Evolutionary conservation across 371 early-diverging fungal species (phyloP).

Genomic region (Apophysomyces sp.): DNA sequence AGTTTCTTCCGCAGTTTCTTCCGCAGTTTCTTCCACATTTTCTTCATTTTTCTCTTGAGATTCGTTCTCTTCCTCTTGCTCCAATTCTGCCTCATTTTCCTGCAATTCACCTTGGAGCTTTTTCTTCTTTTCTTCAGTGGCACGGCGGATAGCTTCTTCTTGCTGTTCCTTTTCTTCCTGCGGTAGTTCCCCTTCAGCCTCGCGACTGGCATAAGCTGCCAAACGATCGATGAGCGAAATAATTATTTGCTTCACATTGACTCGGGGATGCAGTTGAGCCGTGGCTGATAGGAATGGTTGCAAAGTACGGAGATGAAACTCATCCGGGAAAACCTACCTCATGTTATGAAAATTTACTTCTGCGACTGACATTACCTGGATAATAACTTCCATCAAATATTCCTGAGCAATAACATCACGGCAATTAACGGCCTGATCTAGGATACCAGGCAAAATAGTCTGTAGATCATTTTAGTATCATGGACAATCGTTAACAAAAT

Average conservation of each 20-base stretch:
- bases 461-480: constrained; percentile 17
- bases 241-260: constrained; percentile 93
- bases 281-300: constrained; percentile 87
- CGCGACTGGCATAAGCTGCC: constrained; percentile 32
- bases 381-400: constrained; percentile 97
- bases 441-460: constrained; percentile 84
- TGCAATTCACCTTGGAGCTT: constrained; percentile 20
- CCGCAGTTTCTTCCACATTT: neutral
- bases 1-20: constrained; percentile 2
- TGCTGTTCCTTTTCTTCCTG: constrained; percentile 20
- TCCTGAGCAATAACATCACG: constrained; percentile 98
- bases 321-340: constrained; percentile 86
- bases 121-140: constrained; percentile 27
- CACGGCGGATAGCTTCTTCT: constrained; percentile 23
- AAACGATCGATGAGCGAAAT: constrained; percentile 92
- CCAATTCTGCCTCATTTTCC: constrained; percentile 24
- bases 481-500: neutral
- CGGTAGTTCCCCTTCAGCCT: constrained; percentile 23
- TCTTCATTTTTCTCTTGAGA: constrained; percentile 19
- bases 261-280: constrained; percentile 85
- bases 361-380: constrained; percentile 65
- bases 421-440: constrained; percentile 95
- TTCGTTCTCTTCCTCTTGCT: constrained; percentile 20
- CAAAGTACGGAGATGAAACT: constrained; percentile 91
- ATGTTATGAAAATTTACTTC: neutral